Percentiles rank a stretch among this genome's conserved stretches.
Conservation (phyloP, 352 stramenopile genomes). For the Albugo candida region DNA sequence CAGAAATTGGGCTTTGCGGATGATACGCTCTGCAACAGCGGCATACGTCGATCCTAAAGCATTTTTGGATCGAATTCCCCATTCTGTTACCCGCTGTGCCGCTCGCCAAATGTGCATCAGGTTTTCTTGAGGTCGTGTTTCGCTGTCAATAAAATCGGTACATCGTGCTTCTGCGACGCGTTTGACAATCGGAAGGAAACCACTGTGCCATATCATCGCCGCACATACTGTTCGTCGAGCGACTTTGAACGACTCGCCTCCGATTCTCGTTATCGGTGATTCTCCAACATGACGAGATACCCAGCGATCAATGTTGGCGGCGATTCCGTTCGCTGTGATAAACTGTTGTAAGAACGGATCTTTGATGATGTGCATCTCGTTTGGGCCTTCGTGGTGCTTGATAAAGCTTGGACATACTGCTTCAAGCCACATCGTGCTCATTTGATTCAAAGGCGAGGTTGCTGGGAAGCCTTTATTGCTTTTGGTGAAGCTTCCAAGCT, state of each 20-base stretch:
- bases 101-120: constrained; percentile 82
- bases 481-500: constrained; percentile 5
- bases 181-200: constrained; percentile 37
- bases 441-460: constrained; percentile 16
- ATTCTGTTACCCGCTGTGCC: constrained; percentile 73
- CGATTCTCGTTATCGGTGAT: constrained; percentile 56
- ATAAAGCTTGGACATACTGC: constrained; percentile 36
- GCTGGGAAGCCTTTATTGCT: constrained; percentile 21
- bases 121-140: constrained; percentile 67
- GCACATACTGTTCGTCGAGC: constrained; percentile 65
- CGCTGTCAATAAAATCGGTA: constrained; percentile 32
- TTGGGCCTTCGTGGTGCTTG: constrained; percentile 7
- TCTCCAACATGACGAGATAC: constrained; percentile 69
- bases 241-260: constrained; percentile 74
- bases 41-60: constrained; percentile 72
- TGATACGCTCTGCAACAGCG: constrained; percentile 54
- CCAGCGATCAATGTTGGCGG: constrained; percentile 42
- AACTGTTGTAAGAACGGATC: constrained; percentile 40
- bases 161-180: constrained; percentile 20
- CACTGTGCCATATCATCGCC: constrained; percentile 79
- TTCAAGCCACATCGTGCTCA: constrained; percentile 29
- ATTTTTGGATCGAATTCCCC: constrained; percentile 77
- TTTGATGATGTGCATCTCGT: neutral
- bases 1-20: constrained; percentile 72
- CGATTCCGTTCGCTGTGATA: constrained; percentile 35